Evolutionary conservation across 257 asterid genomes (phyloP).

Genomic region (Solanum pimpinellifolium): DNA sequence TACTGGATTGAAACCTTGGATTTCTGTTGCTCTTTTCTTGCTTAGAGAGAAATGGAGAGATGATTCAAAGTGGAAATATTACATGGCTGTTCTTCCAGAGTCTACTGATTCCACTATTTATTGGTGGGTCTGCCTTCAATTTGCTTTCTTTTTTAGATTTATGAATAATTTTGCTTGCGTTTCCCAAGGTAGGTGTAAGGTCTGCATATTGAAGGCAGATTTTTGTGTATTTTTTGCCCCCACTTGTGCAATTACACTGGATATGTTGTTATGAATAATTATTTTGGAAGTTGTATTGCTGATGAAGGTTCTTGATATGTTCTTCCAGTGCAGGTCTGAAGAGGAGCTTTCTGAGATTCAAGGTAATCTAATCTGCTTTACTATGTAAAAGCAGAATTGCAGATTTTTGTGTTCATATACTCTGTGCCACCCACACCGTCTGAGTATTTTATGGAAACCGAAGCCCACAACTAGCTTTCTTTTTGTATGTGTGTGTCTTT

Average conservation of each 20-base stretch:
- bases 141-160: background rate
- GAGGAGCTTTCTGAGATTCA: slow-evolving; percentile 97
- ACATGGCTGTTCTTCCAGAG: slow-evolving; percentile 60
- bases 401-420: background rate
- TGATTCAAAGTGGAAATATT: slow-evolving; percentile 69
- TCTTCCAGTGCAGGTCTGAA: slow-evolving; percentile 98
- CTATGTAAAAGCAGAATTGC: background rate
- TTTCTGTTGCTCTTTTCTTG: slow-evolving; percentile 75
- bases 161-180: background rate
- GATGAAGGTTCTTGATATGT: slow-evolving; percentile 27
- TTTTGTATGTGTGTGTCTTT: background rate
- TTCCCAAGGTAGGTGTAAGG: background rate
- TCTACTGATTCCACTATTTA: slow-evolving; percentile 72
- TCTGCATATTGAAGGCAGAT: background rate
- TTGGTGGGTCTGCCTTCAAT: slow-evolving; percentile 59
- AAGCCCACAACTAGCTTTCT: background rate
- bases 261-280: background rate
- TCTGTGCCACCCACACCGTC: background rate
- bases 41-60: slow-evolving; percentile 56
- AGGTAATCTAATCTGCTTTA: slow-evolving; percentile 40
- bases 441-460: background rate
- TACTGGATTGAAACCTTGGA: slow-evolving; percentile 82
- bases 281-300: slow-evolving; percentile 3
- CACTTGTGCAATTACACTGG: background rate
- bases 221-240: background rate